A percentile compares a stretch with the other conserved stretches of the same genome.
These are phyloP conservation scores for Lachnellula occidentalis DNA, from an alignment of 2,329 filamentous ascomycete genomes.

Conservation along the genomic window DNA sequence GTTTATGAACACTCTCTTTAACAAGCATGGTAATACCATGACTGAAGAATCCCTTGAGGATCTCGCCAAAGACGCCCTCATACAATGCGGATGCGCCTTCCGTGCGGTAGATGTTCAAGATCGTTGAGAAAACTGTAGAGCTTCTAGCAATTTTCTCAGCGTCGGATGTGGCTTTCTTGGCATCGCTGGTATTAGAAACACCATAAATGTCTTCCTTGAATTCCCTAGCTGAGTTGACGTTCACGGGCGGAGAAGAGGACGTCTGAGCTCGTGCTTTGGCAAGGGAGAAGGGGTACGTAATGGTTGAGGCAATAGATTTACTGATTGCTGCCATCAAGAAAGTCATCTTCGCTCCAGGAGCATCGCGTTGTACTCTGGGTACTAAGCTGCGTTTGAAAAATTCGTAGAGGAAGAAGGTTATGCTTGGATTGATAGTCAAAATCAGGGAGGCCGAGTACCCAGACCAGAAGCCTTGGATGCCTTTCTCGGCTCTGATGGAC, in stretches of 20 bases:
- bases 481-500: conserved; percentile 63
- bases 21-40: conserved; percentile 85
- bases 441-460: conserved; percentile 79
- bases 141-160: conserved; percentile 26
- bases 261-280: conserved; percentile 77
- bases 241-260: conserved; percentile 35
- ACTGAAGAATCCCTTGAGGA: conserved; percentile 77
- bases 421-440: conserved; percentile 76
- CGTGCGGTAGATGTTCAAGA: conserved; percentile 50
- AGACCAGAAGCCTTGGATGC: conserved; percentile 74
- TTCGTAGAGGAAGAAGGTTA: conserved; percentile 81
- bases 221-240: conserved; percentile 27
- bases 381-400: conserved; percentile 58
- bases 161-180: conserved; percentile 19
- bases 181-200: conserved; percentile 30
- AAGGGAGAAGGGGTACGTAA: conserved; percentile 82
- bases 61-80: conserved; percentile 67
- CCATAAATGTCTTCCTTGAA: conserved; percentile 26
- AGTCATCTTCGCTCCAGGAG: conserved; percentile 48
- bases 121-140: conserved; percentile 56
- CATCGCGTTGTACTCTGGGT: conserved; percentile 43
- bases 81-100: conserved; percentile 70
- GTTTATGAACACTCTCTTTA: conserved; percentile 70
- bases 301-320: conserved; percentile 68
- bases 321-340: conserved; percentile 69